Evolutionary conservation across 192 early-diverging fungal species (phyloP), one percentile per base, ranked within the genome.

Genomic region (Linnemannia elongata): DNA sequence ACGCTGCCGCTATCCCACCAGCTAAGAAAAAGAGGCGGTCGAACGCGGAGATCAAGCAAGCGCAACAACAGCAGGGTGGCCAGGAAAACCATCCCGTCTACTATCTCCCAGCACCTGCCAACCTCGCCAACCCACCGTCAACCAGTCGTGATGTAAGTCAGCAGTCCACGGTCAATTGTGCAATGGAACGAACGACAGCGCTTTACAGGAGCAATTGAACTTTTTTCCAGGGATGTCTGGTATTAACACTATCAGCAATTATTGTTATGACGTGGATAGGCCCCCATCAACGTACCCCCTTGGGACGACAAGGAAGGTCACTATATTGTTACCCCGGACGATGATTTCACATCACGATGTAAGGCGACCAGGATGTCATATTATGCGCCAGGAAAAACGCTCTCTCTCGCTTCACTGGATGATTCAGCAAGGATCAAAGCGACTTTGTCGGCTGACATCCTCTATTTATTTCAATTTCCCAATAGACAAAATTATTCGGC

Each of bases 281-380:
- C 74, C 30, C 71, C 47, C 4, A 20, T 71, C 30, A 79, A 84
- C 69, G 55, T 76, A 89, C 88, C 89, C 83, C 74, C 88, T 30
- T 96, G 94, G 88, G 97, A 97, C 85, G 97, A 97, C 88, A 95
- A 96, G 77, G 97, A 98, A 45, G 97, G 97, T 6, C 96, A 97
- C 89, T 98, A 96, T 80, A 94, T 97, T 89, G 94, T 98, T 35
- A 90, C 89, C 33, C 90, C 89, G 3, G 92, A 93, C 36, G 91
- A 94, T 30, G 93, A 95, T 76, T 92, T 98, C 69, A 97, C 94
- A 36, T 68, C 90, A 60, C 92, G 96, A 91, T 98, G 95, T 94
- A 92, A 76, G 92, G 33, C 38, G 17, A 30, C 41, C 36, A 52
- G 41, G 42, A 38, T 20, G 10, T 52, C 44, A 71, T 75, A 22